These are phyloP conservation scores for Pelargonium nanum DNA, from an alignment of 345 rosid genomes.

Conservation along the genomic window DNA sequence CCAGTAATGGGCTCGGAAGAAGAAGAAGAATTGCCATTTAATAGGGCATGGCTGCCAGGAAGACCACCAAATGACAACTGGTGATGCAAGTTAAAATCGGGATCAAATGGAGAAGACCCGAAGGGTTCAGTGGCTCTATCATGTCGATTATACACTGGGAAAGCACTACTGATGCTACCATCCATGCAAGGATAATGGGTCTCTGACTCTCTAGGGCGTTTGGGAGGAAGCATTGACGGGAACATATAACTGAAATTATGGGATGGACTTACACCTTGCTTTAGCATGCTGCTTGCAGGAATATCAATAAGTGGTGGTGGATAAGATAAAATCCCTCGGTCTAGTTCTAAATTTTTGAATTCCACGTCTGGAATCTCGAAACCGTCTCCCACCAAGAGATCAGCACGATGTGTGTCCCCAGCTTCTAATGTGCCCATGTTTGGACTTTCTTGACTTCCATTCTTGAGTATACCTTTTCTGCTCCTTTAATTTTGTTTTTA, in stretches of 20 bases:
- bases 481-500: too few species aligned
- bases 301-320: slow-evolving; percentile 22
- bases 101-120: slow-evolving; percentile 12
- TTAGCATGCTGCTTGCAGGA: slow-evolving; percentile 21
- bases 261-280: slow-evolving; percentile 18
- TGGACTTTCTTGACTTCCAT: slow-evolving; percentile 23
- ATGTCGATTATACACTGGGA: slow-evolving; percentile 19
- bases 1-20: slow-evolving; percentile 33
- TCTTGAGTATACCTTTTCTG: too few species aligned
- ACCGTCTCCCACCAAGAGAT: slow-evolving; percentile 22
- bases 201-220: slow-evolving; percentile 27
- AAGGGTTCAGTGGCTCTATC: slow-evolving; percentile 15
- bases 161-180: slow-evolving; percentile 16
- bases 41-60: slow-evolving; percentile 25
- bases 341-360: slow-evolving; percentile 31
- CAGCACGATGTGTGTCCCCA: slow-evolving; percentile 24
- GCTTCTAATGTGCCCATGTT: slow-evolving; percentile 14
- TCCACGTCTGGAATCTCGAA: slow-evolving; percentile 40
- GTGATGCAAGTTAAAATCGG: slow-evolving; percentile 13
- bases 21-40: slow-evolving; percentile 40
- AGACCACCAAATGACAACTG: slow-evolving; percentile 18
- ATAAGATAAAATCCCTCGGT: slow-evolving; percentile 19
- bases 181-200: slow-evolving; percentile 8
- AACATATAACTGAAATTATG: slow-evolving; percentile 19
- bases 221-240: slow-evolving; percentile 21